A percentile compares a stretch with the other conserved stretches of the same genome.
phyloP scores from a whole-genome alignment of 1,139 yeast genomes.

The Zygosaccharomyces pseudobailii region DNA sequence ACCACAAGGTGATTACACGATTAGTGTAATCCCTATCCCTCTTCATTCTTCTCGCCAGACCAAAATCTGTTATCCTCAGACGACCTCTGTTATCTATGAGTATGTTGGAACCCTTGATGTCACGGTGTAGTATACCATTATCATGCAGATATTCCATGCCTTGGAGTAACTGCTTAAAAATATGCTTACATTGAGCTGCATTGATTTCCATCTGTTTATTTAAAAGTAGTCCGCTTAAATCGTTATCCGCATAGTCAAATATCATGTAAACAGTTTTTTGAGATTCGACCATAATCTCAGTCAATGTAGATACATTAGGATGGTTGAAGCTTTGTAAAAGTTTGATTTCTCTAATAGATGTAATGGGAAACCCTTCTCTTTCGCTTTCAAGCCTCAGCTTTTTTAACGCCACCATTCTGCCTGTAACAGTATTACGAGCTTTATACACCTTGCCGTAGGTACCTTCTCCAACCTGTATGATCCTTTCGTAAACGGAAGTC shows the following conservation, averaged over 20 bases:
- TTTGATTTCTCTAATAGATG: conserved; percentile 89
- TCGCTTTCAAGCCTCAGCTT: conserved; percentile 79
- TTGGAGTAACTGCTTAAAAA: conserved; percentile 70
- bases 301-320: conserved; percentile 69
- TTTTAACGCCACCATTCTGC: conserved; percentile 75
- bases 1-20: conserved; percentile 94
- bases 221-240: conserved; percentile 78
- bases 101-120: conserved; percentile 90
- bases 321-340: conserved; percentile 84
- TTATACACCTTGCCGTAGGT: conserved; percentile 80
- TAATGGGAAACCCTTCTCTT: conserved; percentile 92
- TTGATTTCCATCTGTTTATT: conserved; percentile 65
- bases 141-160: conserved; percentile 81
- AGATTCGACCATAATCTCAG: conserved; percentile 85
- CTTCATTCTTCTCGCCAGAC: conserved; percentile 79
- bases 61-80: conserved; percentile 88
- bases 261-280: conserved; percentile 78
- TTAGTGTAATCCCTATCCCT: conserved; percentile 64
- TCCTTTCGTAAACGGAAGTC: conserved; percentile 29
- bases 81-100: conserved; percentile 67
- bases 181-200: conserved; percentile 66
- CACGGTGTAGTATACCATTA: conserved; percentile 80
- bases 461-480: conserved; percentile 70
- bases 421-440: conserved; percentile 45
- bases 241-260: conserved; percentile 91